Evolutionary conservation across 257 asterid species (phyloP), one percentile per base, ranked within the genome.

Genomic region (Scutellaria minor): DNA sequence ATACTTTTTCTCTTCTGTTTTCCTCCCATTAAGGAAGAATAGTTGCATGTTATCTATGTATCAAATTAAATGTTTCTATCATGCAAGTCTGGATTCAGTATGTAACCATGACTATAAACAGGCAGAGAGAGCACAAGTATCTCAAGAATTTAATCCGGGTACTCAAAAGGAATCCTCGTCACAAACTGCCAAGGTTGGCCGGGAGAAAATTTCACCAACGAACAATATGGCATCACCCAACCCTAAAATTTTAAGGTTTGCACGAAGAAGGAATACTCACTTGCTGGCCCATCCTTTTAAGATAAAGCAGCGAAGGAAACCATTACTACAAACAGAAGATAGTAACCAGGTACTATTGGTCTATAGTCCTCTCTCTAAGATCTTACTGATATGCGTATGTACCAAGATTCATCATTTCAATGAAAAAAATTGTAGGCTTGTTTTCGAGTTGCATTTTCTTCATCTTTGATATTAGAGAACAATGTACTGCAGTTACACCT

Each of bases 291-390:
- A 75, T 66, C 67, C 87, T 61, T 72, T 60, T 8, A 84, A 82
- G 74, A 80, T 52, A 77, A 86, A 83, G 83, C 85, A 79, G 80
- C 70, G 55, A 54, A 84, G 70, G 75, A 78, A 75, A 73, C 77
- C 81, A 52, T 61, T 69, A 53, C 64, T 45, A 39, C 83, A 66
- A 13, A 76, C 73, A 15, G 77, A 80, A 60, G 80, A 72, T 62
- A 73, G 42, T 71, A 77, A 66, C 61, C 83, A 83, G 95, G 96
- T 93, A 83, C 64, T 31, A 60, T 73, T 72, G 64, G 68, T 61
- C 68, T 66, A 27, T 2, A 27, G 9, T 65, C 66, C 40, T 69
- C 45, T 13, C 46, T 54, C 18, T 48, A n/a, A 63, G 42, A 48
- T 74, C 10, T 22, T 52, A 66, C 37, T 15, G 8, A 40, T 46